Evolutionary conservation across 2,329 filamentous ascomycete genomes (phyloP).

Genomic region (Fusarium algeriense): DNA sequence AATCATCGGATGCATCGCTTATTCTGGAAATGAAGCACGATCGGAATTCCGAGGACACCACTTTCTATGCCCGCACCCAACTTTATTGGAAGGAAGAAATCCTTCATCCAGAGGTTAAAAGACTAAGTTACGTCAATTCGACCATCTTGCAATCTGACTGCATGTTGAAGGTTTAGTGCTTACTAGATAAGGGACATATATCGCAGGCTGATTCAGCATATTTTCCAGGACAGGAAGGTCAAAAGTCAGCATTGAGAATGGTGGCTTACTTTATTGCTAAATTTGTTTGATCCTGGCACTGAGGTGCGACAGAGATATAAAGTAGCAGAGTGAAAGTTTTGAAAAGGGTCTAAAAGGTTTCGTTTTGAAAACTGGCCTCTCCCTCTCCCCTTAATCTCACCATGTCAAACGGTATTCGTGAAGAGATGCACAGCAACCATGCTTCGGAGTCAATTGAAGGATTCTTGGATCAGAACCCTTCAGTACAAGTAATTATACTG

Average conservation of each 20-base stretch:
- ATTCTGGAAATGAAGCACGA: background rate
- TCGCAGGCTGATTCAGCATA: background rate
- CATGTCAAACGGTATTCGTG: background rate
- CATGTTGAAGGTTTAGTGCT: background rate
- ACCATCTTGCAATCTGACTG: background rate
- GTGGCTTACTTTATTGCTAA: background rate
- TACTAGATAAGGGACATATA: background rate
- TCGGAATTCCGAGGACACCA: background rate
- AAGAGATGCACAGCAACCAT: background rate
- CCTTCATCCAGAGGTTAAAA: background rate
- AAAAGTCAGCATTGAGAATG: background rate
- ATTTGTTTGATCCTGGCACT: too few relatives aligned
- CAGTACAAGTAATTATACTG: background rate
- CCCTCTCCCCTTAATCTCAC: accelerated
- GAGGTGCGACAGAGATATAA: accelerated
- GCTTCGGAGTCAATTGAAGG: accelerated
- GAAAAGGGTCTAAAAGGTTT: background rate
- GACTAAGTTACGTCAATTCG: too few relatives aligned
- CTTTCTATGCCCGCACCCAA: background rate
- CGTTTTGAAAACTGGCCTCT: too few relatives aligned
- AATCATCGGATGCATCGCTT: background rate
- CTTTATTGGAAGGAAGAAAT: background rate
- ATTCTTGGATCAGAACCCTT: background rate
- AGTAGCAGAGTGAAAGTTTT: background rate
- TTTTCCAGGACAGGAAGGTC: background rate